These are phyloP conservation scores for Kodamaea arcana DNA, from an alignment of 1,139 yeast species.

Conservation along the genomic window DNA sequence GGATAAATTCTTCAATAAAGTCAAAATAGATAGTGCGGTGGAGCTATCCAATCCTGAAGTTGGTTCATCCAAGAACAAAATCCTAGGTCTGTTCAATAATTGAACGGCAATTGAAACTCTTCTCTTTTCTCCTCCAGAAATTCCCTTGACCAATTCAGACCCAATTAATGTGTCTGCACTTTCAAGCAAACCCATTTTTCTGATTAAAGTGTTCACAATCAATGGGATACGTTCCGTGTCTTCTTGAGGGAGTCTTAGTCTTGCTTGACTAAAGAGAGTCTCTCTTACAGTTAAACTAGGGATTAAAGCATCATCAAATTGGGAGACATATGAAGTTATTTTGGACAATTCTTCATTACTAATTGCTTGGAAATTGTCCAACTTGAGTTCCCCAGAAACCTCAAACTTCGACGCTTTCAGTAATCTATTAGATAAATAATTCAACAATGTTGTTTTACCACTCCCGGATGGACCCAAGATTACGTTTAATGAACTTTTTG, in stretches of 20 bases:
- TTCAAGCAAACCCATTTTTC: slow-evolving; percentile 67
- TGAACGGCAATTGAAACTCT: slow-evolving; percentile 82
- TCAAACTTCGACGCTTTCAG: slow-evolving; percentile 36
- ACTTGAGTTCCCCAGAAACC: slow-evolving; percentile 21
- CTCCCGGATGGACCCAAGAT: slow-evolving; percentile 90
- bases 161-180: slow-evolving; percentile 80
- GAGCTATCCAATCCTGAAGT: slow-evolving; percentile 85
- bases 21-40: slow-evolving; percentile 67
- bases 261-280: slow-evolving; percentile 70
- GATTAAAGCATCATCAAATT: slow-evolving; percentile 70
- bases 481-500: slow-evolving; percentile 65
- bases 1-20: slow-evolving; percentile 56
- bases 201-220: slow-evolving; percentile 51
- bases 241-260: slow-evolving; percentile 48
- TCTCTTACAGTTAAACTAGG: slow-evolving; percentile 74
- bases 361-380: slow-evolving; percentile 33
- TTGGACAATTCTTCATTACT: slow-evolving; percentile 38
- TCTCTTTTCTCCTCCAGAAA: slow-evolving; percentile 84
- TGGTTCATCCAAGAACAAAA: slow-evolving; percentile 78
- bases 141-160: slow-evolving; percentile 65
- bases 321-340: slow-evolving; percentile 70
- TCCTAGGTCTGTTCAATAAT: slow-evolving; percentile 64
- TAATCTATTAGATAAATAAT: slow-evolving; percentile 60
- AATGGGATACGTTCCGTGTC: slow-evolving; percentile 28
- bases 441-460: slow-evolving; percentile 75